A percentile compares a stretch with the other conserved stretches of the same genome.
phyloP scores from a whole-genome alignment of 108 stramenopile genomes.

The Conticribra weissflogii region DNA sequence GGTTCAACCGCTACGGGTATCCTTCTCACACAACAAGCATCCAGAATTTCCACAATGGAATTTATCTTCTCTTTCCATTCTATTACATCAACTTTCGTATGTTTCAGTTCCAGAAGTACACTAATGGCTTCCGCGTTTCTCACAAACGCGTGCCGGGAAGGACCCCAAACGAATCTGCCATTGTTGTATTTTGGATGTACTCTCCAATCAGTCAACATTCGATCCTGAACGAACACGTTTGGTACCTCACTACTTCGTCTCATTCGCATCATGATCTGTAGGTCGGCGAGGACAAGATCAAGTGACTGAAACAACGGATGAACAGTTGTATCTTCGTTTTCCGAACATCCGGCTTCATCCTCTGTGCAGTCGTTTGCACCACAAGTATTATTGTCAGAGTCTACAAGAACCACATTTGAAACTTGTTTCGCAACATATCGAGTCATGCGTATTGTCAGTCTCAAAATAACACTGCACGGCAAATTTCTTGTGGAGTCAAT shows the following conservation, averaged over 20 bases:
- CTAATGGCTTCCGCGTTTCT: constrained; percentile 23
- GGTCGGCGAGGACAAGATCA: constrained; percentile 25
- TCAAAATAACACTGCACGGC: constrained; percentile 45
- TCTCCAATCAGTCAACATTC: not conserved
- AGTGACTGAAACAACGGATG: constrained; percentile 33
- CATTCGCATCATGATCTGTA: constrained; percentile 19
- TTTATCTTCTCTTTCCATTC: constrained; percentile 42
- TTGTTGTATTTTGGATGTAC: not conserved
- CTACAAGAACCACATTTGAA: no score
- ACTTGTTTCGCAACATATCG: constrained; percentile 21
- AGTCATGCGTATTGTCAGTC: constrained; percentile 37
- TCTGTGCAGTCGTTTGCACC: not conserved
- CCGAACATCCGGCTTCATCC: not conserved
- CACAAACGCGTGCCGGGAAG: constrained; percentile 38
- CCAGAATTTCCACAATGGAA: constrained; percentile 25
- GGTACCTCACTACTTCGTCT: not conserved
- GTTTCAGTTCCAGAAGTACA: constrained; percentile 1
- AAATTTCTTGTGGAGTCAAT: not conserved
- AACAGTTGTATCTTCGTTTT: not conserved
- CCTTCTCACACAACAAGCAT: no score
- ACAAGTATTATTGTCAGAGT: constrained; percentile 1
- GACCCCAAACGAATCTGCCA: constrained; percentile 25
- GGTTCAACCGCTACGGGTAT: no score
- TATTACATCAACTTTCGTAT: constrained; percentile 7
- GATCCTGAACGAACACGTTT: not conserved